Evolutionary conservation across 176 grass and related monocot species (phyloP), one percentile per base, ranked within the genome.

Genomic region (Typha latifolia): DNA sequence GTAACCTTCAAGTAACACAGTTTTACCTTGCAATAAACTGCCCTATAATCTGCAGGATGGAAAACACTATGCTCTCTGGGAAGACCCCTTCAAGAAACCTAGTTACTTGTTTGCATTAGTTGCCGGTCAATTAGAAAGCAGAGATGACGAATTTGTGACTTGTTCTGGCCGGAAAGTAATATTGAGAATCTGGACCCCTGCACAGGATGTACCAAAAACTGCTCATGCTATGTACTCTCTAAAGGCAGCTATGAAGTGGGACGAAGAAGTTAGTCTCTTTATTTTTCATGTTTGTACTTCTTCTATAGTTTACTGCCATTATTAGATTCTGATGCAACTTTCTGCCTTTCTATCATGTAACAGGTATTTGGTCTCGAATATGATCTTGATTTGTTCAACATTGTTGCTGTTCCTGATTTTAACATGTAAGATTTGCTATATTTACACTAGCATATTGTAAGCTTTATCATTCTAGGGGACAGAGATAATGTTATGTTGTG

Each of bases 241-340:
- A 71, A 99, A 99, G 81, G 89, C 90, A 82, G 94, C 94, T 67
- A 99, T 99, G 94, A 86, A 92, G 66, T 97, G 93, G 93, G 93
- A 97, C 62, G 93, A 97, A 74, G 88, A 97, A 80, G 88, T 97
- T 68, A 51, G 69, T 84, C 63, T 61, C 3, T 55, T 14, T 29
- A 14, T 78, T 18, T 14, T 20, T 51, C 10, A 49, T 74, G 70
- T 57, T 49, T 51, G 64, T 68, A 14, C 15, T 57, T 57, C 24
- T 72, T 1, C 48, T 61, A 69, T 75, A 4, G 47, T 14, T 47
- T 34, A 10, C 51, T 15, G 31, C 61, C 20, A 75, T 49, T 43
- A 43, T 70, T 14, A 73, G 68, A 73, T 77, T 53, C 62, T 75
- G 29, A 76, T 81, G 12, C 24, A 70, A 73, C 67, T 21, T 69